Percentiles rank a stretch among this genome's conserved stretches.
These are phyloP conservation scores for Sporothrix brunneoviolacea DNA, from an alignment of 2,329 filamentous ascomycete genomes.

Conservation along the genomic window DNA sequence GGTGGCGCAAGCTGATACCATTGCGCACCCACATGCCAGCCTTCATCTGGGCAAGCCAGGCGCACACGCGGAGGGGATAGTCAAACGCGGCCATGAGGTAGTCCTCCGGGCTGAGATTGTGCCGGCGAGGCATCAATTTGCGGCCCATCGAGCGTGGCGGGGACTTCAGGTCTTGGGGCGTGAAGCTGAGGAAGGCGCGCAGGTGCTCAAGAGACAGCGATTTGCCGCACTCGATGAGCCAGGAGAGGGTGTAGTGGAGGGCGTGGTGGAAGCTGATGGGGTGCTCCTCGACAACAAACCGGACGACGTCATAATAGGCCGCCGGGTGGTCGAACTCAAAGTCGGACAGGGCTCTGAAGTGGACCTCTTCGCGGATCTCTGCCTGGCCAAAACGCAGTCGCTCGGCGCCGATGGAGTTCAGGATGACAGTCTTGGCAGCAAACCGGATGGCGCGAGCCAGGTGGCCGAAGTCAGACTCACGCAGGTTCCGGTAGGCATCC, in stretches of 20 bases:
- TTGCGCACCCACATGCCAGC: constrained; percentile 98
- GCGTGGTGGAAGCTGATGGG: constrained; percentile 97
- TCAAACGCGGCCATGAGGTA: constrained; percentile 85
- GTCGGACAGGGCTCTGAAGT: constrained; percentile 69
- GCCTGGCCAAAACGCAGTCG: constrained; percentile 75
- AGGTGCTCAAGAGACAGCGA: constrained; percentile 63
- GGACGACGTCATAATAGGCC: constrained; percentile 61
- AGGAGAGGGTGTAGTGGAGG: constrained; percentile 91
- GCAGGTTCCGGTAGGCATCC: constrained; percentile 70
- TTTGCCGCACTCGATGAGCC: constrained; percentile 86
- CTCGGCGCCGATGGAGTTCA: constrained; percentile 86
- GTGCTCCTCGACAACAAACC: constrained; percentile 81
- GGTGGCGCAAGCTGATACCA: constrained; percentile 89
- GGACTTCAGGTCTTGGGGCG: constrained; percentile 61
- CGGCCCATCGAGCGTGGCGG: constrained; percentile 56
- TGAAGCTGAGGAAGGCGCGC: constrained; percentile 63
- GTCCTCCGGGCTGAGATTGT: constrained; percentile 59
- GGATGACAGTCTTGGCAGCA: constrained; percentile 74
- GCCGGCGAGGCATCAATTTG: constrained; percentile 48
- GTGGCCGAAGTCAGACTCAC: constrained; percentile 56
- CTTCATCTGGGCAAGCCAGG: constrained; percentile 97
- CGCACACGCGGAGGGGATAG: constrained; percentile 85
- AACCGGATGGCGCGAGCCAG: constrained; percentile 67
- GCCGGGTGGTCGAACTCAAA: constrained; percentile 69
- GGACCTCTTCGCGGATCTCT: constrained; percentile 80